Conservation (phyloP, 257 asterid genomes). For the Solanum ossicruentum region DNA sequence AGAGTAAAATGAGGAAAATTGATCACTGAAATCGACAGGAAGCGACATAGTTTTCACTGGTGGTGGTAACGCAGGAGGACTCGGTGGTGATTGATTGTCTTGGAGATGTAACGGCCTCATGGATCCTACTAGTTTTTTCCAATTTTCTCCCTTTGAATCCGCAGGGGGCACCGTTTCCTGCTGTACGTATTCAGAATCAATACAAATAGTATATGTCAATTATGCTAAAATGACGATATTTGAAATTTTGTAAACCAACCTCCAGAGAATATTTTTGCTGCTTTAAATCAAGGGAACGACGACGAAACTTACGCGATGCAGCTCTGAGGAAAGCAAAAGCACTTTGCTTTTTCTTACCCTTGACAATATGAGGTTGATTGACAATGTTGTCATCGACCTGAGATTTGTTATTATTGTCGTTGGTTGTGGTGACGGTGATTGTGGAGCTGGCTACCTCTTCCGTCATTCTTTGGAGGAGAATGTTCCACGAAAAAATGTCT, state of each 20-base stretch:
- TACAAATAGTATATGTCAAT: neutral
- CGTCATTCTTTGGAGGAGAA: neutral
- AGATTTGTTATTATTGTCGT: neutral
- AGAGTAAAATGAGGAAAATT: neutral
- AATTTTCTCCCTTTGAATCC: slow-evolving; percentile 17
- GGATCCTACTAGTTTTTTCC: slow-evolving; percentile 58
- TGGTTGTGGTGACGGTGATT: neutral
- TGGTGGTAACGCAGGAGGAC: neutral
- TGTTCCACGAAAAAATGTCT: neutral
- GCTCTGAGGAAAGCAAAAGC: slow-evolving; percentile 40
- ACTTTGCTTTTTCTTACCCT: slow-evolving; percentile 24
- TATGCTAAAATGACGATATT: no score
- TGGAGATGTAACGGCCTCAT: slow-evolving; percentile 66
- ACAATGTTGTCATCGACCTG: neutral
- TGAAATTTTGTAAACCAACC: neutral
- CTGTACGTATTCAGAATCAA: neutral
- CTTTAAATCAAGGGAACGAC: slow-evolving; percentile 1
- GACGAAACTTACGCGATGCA: slow-evolving; percentile 37
- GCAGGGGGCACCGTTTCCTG: neutral
- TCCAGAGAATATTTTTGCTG: neutral
- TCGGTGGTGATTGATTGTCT: slow-evolving; percentile 24
- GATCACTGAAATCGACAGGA: neutral
- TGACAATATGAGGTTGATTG: neutral
- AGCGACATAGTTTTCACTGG: neutral
- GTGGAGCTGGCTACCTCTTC: neutral